phyloP scores from a whole-genome alignment of 495 filamentous ascomycete genomes.

The Darksidea phi region DNA sequence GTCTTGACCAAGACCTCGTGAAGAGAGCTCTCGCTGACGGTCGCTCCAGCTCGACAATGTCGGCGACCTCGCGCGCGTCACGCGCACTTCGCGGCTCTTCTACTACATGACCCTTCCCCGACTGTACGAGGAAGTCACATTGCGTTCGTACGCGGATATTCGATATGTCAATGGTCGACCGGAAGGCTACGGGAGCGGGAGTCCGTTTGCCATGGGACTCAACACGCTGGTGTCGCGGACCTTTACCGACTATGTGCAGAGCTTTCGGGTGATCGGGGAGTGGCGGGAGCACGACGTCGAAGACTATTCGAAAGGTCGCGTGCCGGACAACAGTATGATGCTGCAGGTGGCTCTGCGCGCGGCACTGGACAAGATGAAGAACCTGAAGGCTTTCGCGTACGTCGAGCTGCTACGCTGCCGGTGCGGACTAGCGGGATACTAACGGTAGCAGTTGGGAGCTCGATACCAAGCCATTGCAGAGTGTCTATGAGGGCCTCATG shows the following conservation, averaged over 20 bases:
- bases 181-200: conserved; percentile 61
- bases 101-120: conserved; percentile 65
- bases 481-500: conserved; percentile 56
- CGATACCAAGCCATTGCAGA: conserved; percentile 61
- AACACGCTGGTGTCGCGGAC: conserved; percentile 60
- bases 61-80: conserved; percentile 57
- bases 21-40: neutral
- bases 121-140: conserved; percentile 56
- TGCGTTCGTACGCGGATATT: conserved; percentile 61
- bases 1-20: conserved; percentile 1
- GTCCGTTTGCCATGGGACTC: conserved; percentile 62
- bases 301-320: conserved; percentile 57
- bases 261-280: conserved; percentile 55
- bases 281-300: conserved; percentile 60
- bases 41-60: conserved; percentile 52
- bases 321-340: conserved; percentile 65
- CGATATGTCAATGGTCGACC: conserved; percentile 59
- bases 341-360: conserved; percentile 59
- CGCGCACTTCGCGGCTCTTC: conserved; percentile 61
- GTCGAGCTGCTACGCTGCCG: neutral
- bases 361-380: conserved; percentile 58
- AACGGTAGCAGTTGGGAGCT: conserved; percentile 56
- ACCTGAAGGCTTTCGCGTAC: conserved; percentile 54
- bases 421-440: neutral
- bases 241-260: conserved; percentile 53